A percentile compares a stretch with the other conserved stretches of the same genome.
Evolutionary conservation across 1,284 basidiomycete genomes (phyloP).

Genomic region (Ceratobasidium sp.): DNA sequence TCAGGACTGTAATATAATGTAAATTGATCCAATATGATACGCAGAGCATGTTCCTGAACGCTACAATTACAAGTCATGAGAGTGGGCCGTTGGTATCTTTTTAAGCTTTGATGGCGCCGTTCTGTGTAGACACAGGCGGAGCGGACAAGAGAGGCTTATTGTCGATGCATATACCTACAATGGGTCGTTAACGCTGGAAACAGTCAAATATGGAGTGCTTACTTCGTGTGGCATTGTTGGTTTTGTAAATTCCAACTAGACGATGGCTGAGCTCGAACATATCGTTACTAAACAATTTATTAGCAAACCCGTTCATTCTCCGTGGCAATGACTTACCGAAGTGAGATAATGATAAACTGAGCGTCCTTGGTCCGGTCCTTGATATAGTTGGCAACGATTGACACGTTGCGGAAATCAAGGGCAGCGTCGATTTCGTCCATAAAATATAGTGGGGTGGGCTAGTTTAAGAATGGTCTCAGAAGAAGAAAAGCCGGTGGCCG

Average conservation of each 20-base stretch:
- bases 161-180: conserved; percentile 56
- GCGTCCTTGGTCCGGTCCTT: conserved; percentile 91
- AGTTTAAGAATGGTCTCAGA: background rate
- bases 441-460: conserved; percentile 97
- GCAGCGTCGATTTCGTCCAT: conserved; percentile 99
- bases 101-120: conserved; percentile 9
- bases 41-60: background rate
- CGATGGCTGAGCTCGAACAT: conserved; percentile 96
- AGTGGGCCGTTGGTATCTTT: background rate
- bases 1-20: too few relatives aligned
- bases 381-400: conserved; percentile 98
- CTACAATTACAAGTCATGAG: background rate
- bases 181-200: conserved; percentile 20
- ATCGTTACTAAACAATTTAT: conserved; percentile 67
- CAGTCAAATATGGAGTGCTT: conserved; percentile 45
- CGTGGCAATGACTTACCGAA: too few relatives aligned
- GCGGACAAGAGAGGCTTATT: conserved; percentile 45
- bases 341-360: conserved; percentile 96
- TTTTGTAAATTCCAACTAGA: conserved; percentile 98
- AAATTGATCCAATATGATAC: background rate
- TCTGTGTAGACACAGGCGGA: conserved; percentile 12
- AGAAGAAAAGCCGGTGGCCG: conserved; percentile 44
- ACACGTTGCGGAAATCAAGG: conserved; percentile 97
- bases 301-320: background rate
- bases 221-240: conserved; percentile 84